Base-by-base conservation (phyloP, 192 early-diverging fungal species). In the Dissophora globulifera region DNA sequence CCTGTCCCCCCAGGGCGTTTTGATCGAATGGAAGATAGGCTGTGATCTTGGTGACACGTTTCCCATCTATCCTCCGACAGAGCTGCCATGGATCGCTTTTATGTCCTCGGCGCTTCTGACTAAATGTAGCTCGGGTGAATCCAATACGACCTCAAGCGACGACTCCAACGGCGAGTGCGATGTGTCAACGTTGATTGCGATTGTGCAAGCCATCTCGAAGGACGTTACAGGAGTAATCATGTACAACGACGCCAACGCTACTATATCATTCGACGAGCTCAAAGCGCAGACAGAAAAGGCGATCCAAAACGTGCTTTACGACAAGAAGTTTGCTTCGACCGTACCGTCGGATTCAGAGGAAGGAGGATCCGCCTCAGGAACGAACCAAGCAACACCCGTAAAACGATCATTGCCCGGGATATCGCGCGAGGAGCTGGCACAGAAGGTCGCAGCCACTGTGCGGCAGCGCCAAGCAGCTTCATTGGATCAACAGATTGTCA, bases 31-130 rank as follows among this genome's bases (percentile, higher is more conserved):
- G 72, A 67, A 25, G 17, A 50, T 67, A 2, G 72, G 63, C 25
- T 76, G 72, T 25, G 58, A 76, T 20, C 20, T 76, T 11, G 64
- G 52, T 35, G 51, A 57, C 52, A 49, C 7, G 1, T 62, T 76
- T 19, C 64, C 72, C 3, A 66, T 76, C 17, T 62, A 67, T 15
- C 62, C 72, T 7, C 72, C 72, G 15, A 56, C 63, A 25, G 62
- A 76, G 2, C 17, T 50, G 20, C 72, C 72, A 3, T 76, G 72
- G 72, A 76, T 76, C 16, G 72, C 72, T 4, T 67, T 76, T 20
- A 60, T 76, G n/a, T 76, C 72, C 2, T 76, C 72, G 0, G 50
- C 72, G 4, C 43, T 62, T 17, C 47, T 76, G 12, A 55, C 41
- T 33, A 61, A 30, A 20, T 13, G n/a, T n/a, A n/a, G n/a, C n/a